Conservation (phyloP, 257 asterid species). For the Anisodus acutangulus region DNA sequence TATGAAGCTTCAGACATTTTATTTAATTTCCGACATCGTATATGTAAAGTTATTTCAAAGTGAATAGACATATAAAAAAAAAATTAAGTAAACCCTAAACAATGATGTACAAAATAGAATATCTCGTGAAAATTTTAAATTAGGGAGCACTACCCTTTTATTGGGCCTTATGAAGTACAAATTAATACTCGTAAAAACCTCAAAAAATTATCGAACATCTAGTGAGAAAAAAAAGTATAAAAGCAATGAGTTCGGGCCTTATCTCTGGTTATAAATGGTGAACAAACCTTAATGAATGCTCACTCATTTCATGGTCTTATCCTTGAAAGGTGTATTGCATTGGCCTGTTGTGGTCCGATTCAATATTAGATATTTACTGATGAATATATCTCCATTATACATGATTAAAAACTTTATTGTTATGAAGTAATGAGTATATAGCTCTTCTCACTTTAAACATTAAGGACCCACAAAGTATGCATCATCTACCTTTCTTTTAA, state of each 20-base stretch:
- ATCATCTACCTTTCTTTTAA: background rate
- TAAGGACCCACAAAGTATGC: constrained; percentile 30
- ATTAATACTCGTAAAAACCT: too few species aligned
- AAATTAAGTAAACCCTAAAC: too few species aligned
- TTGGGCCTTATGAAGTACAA: too few species aligned
- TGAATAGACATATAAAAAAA: too few species aligned
- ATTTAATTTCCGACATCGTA: too few species aligned
- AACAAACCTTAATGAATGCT: background rate
- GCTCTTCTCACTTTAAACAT: background rate
- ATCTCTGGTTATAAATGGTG: background rate
- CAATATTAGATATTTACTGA: background rate
- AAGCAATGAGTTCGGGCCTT: background rate
- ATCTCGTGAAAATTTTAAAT: too few species aligned
- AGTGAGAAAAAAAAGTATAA: background rate
- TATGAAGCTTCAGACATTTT: too few species aligned
- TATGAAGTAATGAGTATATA: background rate
- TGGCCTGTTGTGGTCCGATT: background rate
- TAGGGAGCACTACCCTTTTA: too few species aligned
- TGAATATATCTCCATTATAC: background rate
- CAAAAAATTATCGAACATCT: too few species aligned
- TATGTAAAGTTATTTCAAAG: too few species aligned
- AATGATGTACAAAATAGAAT: too few species aligned
- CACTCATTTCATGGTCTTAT: constrained; percentile 9
- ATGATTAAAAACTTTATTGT: constrained; percentile 20
- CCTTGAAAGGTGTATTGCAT: background rate